Conservation (phyloP, 768 basidiomycete genomes). For the Amanita rubescens region DNA sequence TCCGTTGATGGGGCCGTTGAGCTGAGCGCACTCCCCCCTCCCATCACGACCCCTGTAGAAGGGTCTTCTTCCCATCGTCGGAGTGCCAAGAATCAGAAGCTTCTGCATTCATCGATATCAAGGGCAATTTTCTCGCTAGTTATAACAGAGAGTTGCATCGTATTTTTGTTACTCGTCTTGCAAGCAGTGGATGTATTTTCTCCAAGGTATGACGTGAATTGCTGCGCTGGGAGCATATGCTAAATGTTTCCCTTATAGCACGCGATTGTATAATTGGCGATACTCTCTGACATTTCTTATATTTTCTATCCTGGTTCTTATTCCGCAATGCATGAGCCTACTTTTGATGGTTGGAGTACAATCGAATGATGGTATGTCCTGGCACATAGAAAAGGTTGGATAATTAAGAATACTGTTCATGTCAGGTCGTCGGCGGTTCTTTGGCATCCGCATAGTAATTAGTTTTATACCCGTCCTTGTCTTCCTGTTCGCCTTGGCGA, state of each 20-base stretch:
- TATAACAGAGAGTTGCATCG: conserved; percentile 67
- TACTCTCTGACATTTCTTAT: conserved; percentile 59
- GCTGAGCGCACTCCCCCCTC: conserved; percentile 31
- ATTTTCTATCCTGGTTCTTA: conserved; percentile 50
- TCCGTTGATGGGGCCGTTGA: conserved; percentile 23
- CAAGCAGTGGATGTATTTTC: conserved; percentile 54
- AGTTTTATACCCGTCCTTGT: conserved; percentile 43
- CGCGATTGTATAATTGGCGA: conserved; percentile 61
- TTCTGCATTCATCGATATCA: conserved; percentile 49
- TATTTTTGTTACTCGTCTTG: conserved; percentile 68
- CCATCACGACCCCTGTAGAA: conserved; percentile 24
- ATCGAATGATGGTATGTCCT: conserved; percentile 2
- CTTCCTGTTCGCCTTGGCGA: conserved; percentile 55
- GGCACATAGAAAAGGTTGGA: not conserved
- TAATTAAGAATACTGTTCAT: not conserved
- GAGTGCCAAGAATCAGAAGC: conserved; percentile 12
- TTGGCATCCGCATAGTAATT: conserved; percentile 29
- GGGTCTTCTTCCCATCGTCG: conserved; percentile 10
- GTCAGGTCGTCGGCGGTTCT: conserved; percentile 15
- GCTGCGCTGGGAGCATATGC: not conserved
- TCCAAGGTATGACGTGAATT: conserved; percentile 36
- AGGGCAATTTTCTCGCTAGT: conserved; percentile 57
- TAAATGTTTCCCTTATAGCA: conserved; percentile 26
- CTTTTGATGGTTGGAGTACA: conserved; percentile 38
- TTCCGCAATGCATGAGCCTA: conserved; percentile 58